Evolutionary conservation across 768 basidiomycete species (phyloP).

Genomic region (Xanthoconium purpureum): DNA sequence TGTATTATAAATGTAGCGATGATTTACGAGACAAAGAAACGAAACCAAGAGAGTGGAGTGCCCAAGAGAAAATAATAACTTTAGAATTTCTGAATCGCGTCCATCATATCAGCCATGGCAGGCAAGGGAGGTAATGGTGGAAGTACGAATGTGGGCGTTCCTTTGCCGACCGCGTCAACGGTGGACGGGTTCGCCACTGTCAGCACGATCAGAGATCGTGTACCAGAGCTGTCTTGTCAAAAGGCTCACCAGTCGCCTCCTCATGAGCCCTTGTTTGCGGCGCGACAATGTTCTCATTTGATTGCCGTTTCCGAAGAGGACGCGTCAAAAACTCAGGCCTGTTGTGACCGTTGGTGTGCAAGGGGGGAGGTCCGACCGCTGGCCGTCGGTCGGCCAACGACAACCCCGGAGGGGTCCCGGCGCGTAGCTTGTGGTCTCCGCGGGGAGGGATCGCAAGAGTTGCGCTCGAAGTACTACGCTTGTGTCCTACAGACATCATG

Average conservation of each 20-base stretch:
- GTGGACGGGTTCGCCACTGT: background rate
- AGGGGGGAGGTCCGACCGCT: background rate
- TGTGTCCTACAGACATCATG: conserved; percentile 22
- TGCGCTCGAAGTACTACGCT: conserved; percentile 13
- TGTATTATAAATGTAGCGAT: conserved; percentile 5
- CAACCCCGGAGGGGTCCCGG: conserved; percentile 8
- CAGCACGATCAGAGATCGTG: background rate
- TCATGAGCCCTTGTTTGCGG: conserved; percentile 31
- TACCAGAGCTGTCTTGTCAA: background rate
- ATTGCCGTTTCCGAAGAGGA: conserved; percentile 1
- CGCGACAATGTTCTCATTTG: conserved; percentile 29
- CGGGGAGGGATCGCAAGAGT: background rate
- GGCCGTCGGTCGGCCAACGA: conserved; percentile 17
- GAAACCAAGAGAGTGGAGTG: background rate
- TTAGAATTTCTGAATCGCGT: conserved; percentile 12
- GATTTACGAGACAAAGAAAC: background rate
- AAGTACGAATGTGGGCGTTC: conserved; percentile 35
- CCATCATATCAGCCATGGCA: conserved; percentile 21
- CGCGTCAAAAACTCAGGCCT: conserved; percentile 12
- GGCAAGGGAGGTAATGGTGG: conserved; percentile 36
- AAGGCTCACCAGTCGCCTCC: conserved; percentile 19
- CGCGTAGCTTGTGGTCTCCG: conserved; percentile 10
- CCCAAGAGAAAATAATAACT: conserved; percentile 1
- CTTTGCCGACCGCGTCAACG: background rate
- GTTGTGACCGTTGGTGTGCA: background rate